These are phyloP conservation scores for Penicillium tannophilum DNA, from an alignment of 495 filamentous ascomycete species.

Conservation along the genomic window DNA sequence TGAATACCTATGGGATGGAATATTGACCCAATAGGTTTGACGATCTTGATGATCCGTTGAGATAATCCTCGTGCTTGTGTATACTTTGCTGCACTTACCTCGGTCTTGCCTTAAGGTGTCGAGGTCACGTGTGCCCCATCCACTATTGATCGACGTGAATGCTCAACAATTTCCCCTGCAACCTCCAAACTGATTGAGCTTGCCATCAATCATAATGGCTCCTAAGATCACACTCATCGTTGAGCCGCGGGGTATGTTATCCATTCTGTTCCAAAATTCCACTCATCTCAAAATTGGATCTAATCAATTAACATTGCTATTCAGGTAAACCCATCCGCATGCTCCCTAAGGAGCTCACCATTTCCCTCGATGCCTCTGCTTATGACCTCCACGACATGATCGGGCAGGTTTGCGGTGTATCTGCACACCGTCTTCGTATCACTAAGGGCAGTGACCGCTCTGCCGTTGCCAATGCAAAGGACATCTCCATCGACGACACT, in stretches of 20 bases:
- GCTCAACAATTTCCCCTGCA: slow-evolving; percentile 7
- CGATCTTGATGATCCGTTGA: not conserved
- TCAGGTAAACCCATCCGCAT: slow-evolving; percentile 66
- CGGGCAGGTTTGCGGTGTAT: slow-evolving; percentile 53
- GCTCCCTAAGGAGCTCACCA: slow-evolving; percentile 67
- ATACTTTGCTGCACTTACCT: not conserved
- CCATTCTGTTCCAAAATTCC: not conserved
- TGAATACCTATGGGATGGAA: not conserved
- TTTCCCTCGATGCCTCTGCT: slow-evolving; percentile 60
- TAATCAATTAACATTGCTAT: slow-evolving; percentile 2
- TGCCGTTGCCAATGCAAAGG: slow-evolving; percentile 69
- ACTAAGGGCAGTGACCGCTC: slow-evolving; percentile 71
- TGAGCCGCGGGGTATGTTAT: slow-evolving; percentile 43
- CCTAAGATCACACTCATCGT: slow-evolving; percentile 39
- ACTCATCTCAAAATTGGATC: not conserved
- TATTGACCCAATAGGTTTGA: not conserved
- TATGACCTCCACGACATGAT: slow-evolving; percentile 64
- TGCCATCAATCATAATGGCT: slow-evolving; percentile 29
- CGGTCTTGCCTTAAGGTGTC: not conserved
- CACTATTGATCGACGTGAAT: not conserved
- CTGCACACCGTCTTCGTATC: slow-evolving; percentile 65
- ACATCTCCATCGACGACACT: slow-evolving; percentile 60
- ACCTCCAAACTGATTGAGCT: slow-evolving; percentile 5
- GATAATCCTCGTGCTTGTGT: not conserved
- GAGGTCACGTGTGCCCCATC: not conserved